A percentile compares a stretch with the other conserved stretches of the same genome.
Evolutionary conservation across 805 yeast genomes (phyloP).

Genomic region (Ogataea paradorogensis): DNA sequence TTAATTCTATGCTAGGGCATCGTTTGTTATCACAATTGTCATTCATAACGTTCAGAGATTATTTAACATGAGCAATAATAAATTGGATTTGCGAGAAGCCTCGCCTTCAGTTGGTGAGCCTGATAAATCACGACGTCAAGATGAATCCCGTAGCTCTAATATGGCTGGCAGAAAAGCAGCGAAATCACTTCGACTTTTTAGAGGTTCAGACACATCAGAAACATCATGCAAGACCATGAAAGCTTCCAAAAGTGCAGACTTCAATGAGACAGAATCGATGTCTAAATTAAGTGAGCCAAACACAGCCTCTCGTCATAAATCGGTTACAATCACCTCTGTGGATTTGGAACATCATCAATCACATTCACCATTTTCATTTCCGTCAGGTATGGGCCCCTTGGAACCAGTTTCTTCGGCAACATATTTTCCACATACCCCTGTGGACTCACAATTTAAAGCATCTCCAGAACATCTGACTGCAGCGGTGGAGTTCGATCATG

Average conservation of each 20-base stretch:
- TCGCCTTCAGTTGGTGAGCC: constrained; percentile 1
- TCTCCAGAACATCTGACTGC: constrained; percentile 46
- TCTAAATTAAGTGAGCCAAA: neutral
- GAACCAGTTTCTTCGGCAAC: constrained; percentile 72
- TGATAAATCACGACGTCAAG: constrained; percentile 6
- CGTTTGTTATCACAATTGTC: neutral
- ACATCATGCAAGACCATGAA: constrained; percentile 6
- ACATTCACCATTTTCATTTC: constrained; percentile 6
- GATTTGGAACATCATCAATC: constrained; percentile 15
- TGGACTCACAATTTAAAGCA: constrained; percentile 21
- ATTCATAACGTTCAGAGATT: neutral
- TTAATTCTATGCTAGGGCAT: constrained; percentile 6
- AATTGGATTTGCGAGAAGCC: constrained; percentile 1
- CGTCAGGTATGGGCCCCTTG: constrained; percentile 28
- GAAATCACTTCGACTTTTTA: constrained; percentile 51
- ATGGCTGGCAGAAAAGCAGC: constrained; percentile 58
- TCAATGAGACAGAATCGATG: constrained; percentile 1
- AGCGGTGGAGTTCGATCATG: constrained; percentile 45
- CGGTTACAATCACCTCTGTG: constrained; percentile 15
- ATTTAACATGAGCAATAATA: constrained; percentile 3
- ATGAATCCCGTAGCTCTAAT: constrained; percentile 13
- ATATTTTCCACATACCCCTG: constrained; percentile 63
- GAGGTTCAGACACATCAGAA: constrained; percentile 32
- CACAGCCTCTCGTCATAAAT: constrained; percentile 10
- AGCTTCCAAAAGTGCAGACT: neutral